Evolutionary conservation across 1,139 yeast species (phyloP).

Genomic region (Lodderomyces orthopsilosis): DNA sequence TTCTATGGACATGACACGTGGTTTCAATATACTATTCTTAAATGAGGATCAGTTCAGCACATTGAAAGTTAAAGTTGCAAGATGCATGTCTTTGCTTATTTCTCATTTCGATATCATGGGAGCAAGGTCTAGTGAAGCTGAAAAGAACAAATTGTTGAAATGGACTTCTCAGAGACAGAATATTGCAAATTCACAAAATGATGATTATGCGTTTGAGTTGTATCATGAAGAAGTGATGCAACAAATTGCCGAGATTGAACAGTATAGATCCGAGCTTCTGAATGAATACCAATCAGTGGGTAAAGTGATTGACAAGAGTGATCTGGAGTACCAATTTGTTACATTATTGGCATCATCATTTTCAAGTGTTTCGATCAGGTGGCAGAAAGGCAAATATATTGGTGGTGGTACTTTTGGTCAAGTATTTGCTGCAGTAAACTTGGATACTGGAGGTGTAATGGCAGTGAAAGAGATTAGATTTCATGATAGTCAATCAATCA

Average conservation of each 20-base stretch:
- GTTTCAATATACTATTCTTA: constrained; percentile 80
- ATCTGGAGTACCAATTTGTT: constrained; percentile 83
- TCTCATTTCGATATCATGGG: constrained; percentile 99
- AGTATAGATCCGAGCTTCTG: constrained; percentile 47
- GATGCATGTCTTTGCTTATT: constrained; percentile 89
- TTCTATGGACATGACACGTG: constrained; percentile 93
- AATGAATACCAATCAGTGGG: constrained; percentile 65
- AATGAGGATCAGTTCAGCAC: constrained; percentile 72
- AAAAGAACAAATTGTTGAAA: constrained; percentile 51
- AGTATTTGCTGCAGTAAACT: constrained; percentile 86
- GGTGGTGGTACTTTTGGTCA: constrained; percentile 98
- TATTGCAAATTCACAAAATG: constrained; percentile 54
- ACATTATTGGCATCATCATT: constrained; percentile 86
- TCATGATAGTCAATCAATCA: constrained; percentile 84
- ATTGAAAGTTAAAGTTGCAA: constrained; percentile 81
- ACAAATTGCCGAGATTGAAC: constrained; percentile 60
- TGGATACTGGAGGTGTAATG: constrained; percentile 94
- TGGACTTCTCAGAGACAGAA: constrained; percentile 47
- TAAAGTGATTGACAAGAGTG: constrained; percentile 82
- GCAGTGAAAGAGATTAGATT: constrained; percentile 95
- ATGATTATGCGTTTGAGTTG: constrained; percentile 54
- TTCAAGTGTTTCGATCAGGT: constrained; percentile 86
- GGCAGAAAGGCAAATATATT: constrained; percentile 94
- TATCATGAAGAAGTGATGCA: constrained; percentile 59
- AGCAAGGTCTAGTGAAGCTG: constrained; percentile 87